Base-by-base conservation (phyloP, 177 flowering plant genomes). In the Vitis hybrid region DNA sequence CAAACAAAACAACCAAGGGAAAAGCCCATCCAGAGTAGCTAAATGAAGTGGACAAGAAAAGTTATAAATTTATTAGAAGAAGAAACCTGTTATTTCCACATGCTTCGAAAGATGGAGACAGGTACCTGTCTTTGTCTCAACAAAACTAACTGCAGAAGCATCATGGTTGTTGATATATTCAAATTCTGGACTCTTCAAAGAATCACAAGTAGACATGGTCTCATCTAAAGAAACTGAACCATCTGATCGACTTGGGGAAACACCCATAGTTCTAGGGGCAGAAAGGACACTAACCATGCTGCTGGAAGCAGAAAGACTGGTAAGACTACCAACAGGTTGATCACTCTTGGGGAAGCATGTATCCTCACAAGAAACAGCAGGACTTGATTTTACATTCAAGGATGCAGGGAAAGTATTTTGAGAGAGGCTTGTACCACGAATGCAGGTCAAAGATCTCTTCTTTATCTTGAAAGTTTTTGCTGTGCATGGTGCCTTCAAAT, bases 121-220 rank as follows among this genome's bases (percentile, higher is more conserved):
- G 71, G 82, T 79, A 52, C 82, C 73, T 10, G 91, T 82, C 79
- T 84, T 89, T 74, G 81, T 69, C 12, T 77, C 78, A 2, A 82
- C 69, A 48, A 91, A 86, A 75, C 80, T 85, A 64, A 84, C 78
- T 7, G 77, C 79, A 4, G 87, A 77, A 56, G 79, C 74, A 52
- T 87, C 93, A 65, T 57, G 78, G 48, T 40, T 8, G 78, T 93
- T 98, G 18, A 93, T 50, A 64, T 95, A 95, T 72, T 95, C 85
- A 70, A 81, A 79, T 48, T 81, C 77, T 10, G 82, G 82, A 68
- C 87, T 78, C 70, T 79, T 82, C 71, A 78, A 81, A 30, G 81
- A 83, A 67, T 80, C 86, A 78, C 92, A 87, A 56, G 92, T 85
- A 21, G 97, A 91, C 90, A 87, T 88, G 3, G 92, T 74, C 62